A percentile compares a stretch with the other conserved stretches of the same genome.
These are phyloP conservation scores for Hymenoscyphus fructigenus DNA, from an alignment of 2,329 filamentous ascomycete species.

Conservation along the genomic window DNA sequence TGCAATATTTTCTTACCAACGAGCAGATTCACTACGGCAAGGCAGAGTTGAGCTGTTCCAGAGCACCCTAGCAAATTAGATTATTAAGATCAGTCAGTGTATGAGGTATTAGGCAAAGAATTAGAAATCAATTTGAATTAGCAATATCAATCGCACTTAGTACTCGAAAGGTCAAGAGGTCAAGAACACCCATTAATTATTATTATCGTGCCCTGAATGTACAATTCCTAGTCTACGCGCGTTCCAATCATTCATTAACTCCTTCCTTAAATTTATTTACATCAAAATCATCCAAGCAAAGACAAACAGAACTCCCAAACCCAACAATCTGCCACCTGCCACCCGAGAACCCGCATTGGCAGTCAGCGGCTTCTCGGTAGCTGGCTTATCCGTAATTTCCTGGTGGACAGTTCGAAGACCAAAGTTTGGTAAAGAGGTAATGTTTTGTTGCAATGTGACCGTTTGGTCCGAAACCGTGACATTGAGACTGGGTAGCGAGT, in stretches of 20 bases:
- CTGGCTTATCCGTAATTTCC: slow-evolving; percentile 17
- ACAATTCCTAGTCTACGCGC: background rate
- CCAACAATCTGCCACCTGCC: background rate
- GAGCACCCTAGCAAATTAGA: no score
- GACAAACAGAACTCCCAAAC: background rate
- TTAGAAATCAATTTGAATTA: no score
- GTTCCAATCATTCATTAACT: background rate
- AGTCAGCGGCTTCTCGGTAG: background rate
- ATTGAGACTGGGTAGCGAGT: slow-evolving; percentile 20
- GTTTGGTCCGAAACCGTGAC: slow-evolving; percentile 27
- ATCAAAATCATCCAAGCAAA: background rate
- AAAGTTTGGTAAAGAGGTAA: slow-evolving; percentile 27
- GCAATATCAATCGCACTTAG: no score
- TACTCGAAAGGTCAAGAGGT: background rate
- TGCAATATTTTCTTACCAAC: no score
- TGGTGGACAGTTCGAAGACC: slow-evolving; percentile 28
- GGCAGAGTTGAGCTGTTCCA: no score
- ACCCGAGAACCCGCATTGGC: background rate
- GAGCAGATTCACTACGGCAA: no score
- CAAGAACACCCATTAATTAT: background rate
- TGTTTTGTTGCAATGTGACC: slow-evolving; percentile 19
- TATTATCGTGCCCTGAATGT: background rate
- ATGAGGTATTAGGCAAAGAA: no score
- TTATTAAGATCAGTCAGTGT: no score
- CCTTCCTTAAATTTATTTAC: background rate